Evolutionary conservation across 495 filamentous ascomycete species (phyloP).

Genomic region (Aspergillus wentii): DNA sequence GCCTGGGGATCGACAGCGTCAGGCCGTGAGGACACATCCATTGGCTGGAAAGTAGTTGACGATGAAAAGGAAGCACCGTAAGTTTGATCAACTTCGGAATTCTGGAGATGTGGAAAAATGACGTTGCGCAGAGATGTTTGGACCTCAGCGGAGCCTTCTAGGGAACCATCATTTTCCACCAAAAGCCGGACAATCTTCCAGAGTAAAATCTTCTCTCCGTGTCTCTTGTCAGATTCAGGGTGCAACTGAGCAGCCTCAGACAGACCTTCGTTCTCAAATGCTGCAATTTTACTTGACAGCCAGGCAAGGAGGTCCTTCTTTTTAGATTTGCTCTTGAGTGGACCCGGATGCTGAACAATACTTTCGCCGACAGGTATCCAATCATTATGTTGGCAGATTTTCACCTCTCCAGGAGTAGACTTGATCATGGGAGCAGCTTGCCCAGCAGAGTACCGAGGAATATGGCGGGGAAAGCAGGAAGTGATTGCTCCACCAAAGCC

Average conservation of each 20-base stretch:
- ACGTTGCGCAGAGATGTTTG: conserved; percentile 67
- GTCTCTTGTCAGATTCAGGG: conserved; percentile 57
- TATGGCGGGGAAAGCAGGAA: conserved; percentile 82
- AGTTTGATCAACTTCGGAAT: conserved; percentile 25
- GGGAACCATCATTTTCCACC: conserved; percentile 77
- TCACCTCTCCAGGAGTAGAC: conserved; percentile 80
- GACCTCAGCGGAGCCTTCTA: conserved; percentile 71
- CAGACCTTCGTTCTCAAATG: conserved; percentile 58
- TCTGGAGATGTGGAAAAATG: conserved; percentile 59
- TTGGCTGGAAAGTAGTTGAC: conserved; percentile 23
- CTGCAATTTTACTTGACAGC: conserved; percentile 69
- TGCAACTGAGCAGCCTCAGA: conserved; percentile 41
- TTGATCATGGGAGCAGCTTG: conserved; percentile 70
- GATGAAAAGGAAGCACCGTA: conserved; percentile 16
- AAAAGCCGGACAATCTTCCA: conserved; percentile 82
- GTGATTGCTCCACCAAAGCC: conserved; percentile 80
- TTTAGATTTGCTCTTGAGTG: conserved; percentile 80
- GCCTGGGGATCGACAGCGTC: conserved; percentile 64
- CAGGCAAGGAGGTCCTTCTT: conserved; percentile 90
- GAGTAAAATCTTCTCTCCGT: conserved; percentile 76
- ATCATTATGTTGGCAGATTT: conserved; percentile 63
- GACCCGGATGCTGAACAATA: conserved; percentile 81
- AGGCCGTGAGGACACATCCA: conserved; percentile 28
- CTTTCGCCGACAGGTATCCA: conserved; percentile 63
- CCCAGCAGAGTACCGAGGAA: conserved; percentile 78